These are phyloP conservation scores for Salix suchowensis DNA, from an alignment of 345 rosid species.

Conservation along the genomic window DNA sequence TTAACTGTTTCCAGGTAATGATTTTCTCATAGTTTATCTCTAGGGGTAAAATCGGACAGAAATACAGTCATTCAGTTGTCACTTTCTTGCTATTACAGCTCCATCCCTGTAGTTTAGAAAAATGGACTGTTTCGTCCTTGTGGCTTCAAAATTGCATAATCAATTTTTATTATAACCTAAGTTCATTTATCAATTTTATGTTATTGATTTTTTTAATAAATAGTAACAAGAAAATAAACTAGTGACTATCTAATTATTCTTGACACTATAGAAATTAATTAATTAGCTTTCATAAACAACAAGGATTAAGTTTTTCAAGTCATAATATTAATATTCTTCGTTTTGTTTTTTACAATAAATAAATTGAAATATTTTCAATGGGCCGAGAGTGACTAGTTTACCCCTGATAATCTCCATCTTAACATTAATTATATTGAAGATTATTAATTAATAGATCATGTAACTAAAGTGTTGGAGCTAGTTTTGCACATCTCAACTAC, in stretches of 20 bases:
- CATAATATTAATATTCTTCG: too few species aligned
- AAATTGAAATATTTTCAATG: too few species aligned
- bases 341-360: too few species aligned
- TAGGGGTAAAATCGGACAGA: neutral
- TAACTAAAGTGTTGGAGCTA: too few species aligned
- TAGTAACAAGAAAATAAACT: too few species aligned
- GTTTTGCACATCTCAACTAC: too few species aligned
- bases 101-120: neutral
- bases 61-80: neutral
- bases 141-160: too few species aligned
- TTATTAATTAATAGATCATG: too few species aligned
- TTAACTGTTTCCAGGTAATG: neutral
- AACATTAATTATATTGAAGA: too few species aligned
- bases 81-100: neutral
- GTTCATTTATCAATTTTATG: neutral
- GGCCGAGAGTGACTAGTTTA: neutral
- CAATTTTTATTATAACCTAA: neutral
- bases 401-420: too few species aligned
- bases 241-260: too few species aligned
- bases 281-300: neutral
- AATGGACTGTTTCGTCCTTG: neutral
- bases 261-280: neutral
- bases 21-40: neutral
- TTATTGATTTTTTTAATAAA: too few species aligned
- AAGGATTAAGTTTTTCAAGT: neutral